phyloP scores from a whole-genome alignment of 2,329 filamentous ascomycete species.

The Truncatella angustata region DNA sequence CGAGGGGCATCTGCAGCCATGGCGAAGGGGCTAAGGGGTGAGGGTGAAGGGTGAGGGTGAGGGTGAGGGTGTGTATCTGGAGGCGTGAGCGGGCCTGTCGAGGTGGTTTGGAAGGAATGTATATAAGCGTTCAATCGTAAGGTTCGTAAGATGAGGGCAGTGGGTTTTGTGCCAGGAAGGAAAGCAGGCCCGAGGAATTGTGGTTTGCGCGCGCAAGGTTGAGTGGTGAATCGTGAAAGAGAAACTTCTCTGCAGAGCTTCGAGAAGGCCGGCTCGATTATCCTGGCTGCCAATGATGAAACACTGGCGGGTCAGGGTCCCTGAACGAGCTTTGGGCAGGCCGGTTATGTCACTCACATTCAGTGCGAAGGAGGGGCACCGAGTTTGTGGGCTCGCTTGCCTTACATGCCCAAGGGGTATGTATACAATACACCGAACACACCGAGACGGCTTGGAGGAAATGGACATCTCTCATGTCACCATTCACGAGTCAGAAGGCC shows the following conservation, averaged over 20 bases:
- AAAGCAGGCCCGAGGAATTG: too few relatives aligned
- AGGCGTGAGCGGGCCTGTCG: too few relatives aligned
- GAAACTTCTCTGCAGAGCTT: neutral
- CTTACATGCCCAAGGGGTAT: too few relatives aligned
- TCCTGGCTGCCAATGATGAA: slow-evolving; percentile 5
- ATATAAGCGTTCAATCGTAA: neutral
- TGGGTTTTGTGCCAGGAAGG: neutral
- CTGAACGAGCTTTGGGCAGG: too few relatives aligned
- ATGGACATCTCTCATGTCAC: too few relatives aligned
- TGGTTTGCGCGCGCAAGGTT: neutral
- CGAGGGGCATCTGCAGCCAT: slow-evolving; percentile 32
- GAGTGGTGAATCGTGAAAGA: too few relatives aligned
- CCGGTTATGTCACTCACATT: neutral
- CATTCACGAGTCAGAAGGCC: too few relatives aligned
- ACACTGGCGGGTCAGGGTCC: slow-evolving; percentile 7
- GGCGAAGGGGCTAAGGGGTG: slow-evolving; percentile 1
- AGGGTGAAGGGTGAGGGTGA: neutral
- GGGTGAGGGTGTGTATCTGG: too few relatives aligned
- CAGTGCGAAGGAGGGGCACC: neutral
- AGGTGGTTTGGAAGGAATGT: neutral
- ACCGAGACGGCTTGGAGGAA: too few relatives aligned
- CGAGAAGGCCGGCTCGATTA: neutral
- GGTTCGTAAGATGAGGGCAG: neutral
- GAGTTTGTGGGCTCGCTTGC: too few relatives aligned
- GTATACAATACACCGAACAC: neutral